A percentile compares a stretch with the other conserved stretches of the same genome.
Evolutionary conservation across 2,329 filamentous ascomycete genomes (phyloP).

Genomic region (Gnomoniopsis smithogilvyi): DNA sequence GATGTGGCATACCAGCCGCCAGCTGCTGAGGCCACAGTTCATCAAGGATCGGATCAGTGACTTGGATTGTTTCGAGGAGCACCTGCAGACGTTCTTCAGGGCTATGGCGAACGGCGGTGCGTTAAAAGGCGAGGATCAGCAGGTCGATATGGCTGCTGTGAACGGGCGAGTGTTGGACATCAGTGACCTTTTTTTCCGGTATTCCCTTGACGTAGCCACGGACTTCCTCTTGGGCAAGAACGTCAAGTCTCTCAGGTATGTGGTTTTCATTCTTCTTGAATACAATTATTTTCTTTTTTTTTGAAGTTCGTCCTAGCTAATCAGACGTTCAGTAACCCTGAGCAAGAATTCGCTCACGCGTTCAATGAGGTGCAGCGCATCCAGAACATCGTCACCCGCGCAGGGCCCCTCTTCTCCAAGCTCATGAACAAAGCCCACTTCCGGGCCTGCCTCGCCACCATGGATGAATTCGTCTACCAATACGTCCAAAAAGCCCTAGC

Average conservation of each 20-base stretch:
- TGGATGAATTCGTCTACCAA: constrained; percentile 73
- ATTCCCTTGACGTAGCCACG: constrained; percentile 80
- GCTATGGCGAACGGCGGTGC: constrained; percentile 59
- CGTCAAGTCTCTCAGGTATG: constrained; percentile 59
- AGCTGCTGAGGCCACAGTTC: constrained; percentile 82
- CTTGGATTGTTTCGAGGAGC: constrained; percentile 75
- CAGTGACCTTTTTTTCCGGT: constrained; percentile 76
- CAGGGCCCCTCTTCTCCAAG: constrained; percentile 57
- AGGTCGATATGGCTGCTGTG: constrained; percentile 61
- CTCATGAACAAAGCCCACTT: constrained; percentile 65
- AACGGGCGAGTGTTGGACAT: constrained; percentile 66
- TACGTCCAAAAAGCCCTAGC: constrained; percentile 74
- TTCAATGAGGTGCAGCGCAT: constrained; percentile 77
- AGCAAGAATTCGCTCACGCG: constrained; percentile 71
- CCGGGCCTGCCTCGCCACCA: constrained; percentile 58
- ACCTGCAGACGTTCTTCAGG: constrained; percentile 70
- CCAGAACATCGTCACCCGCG: constrained; percentile 64
- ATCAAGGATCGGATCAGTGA: constrained; percentile 81
- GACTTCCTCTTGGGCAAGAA: constrained; percentile 81
- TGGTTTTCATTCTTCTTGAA: neutral
- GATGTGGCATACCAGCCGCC: constrained; percentile 76
- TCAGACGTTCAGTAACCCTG: constrained; percentile 42
- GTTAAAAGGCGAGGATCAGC: constrained; percentile 56
- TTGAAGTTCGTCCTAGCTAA: no score
- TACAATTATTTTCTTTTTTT: neutral